These are phyloP conservation scores for Backusella psychrophila DNA, from an alignment of 192 early-diverging fungal genomes.

Conservation along the genomic window DNA sequence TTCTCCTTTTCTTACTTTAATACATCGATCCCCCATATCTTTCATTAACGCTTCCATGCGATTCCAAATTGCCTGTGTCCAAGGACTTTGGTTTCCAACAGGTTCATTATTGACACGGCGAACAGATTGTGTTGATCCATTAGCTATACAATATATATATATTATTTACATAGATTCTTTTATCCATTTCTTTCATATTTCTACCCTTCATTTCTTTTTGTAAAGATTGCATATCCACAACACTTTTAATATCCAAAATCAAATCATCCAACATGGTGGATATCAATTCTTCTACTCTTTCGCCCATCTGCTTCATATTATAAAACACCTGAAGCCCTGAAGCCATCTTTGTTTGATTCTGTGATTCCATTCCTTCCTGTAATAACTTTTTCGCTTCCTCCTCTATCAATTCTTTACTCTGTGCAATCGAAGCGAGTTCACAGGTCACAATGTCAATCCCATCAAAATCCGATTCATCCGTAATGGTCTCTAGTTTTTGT, in stretches of 20 bases:
- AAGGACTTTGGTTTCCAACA: constrained; percentile 39
- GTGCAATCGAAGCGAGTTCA: constrained; percentile 47
- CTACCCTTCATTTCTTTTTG: constrained; percentile 54
- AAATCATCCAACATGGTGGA: constrained; percentile 39
- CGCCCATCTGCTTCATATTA: constrained; percentile 45
- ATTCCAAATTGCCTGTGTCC: constrained; percentile 49
- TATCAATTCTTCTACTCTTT: constrained; percentile 36
- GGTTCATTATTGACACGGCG: constrained; percentile 54
- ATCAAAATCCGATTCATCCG: constrained; percentile 58
- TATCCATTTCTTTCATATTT: not conserved
- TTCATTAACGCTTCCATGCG: constrained; percentile 53
- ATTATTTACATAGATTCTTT: not conserved
- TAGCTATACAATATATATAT: not conserved
- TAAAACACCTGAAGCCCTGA: constrained; percentile 54
- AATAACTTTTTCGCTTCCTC: constrained; percentile 48
- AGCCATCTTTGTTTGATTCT: constrained; percentile 50
- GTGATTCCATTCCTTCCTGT: constrained; percentile 45
- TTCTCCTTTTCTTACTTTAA: constrained; percentile 41
- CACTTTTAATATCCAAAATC: constrained; percentile 42
- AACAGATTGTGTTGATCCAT: constrained; percentile 29
- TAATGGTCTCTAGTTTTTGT: constrained; percentile 41
- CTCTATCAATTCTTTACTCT: constrained; percentile 42
- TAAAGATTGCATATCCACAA: constrained; percentile 46
- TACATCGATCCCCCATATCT: constrained; percentile 48
- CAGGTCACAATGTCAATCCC: constrained; percentile 65